These are phyloP conservation scores for Kalmusia sp. DNA, from an alignment of 2,329 filamentous ascomycete genomes.

Conservation along the genomic window DNA sequence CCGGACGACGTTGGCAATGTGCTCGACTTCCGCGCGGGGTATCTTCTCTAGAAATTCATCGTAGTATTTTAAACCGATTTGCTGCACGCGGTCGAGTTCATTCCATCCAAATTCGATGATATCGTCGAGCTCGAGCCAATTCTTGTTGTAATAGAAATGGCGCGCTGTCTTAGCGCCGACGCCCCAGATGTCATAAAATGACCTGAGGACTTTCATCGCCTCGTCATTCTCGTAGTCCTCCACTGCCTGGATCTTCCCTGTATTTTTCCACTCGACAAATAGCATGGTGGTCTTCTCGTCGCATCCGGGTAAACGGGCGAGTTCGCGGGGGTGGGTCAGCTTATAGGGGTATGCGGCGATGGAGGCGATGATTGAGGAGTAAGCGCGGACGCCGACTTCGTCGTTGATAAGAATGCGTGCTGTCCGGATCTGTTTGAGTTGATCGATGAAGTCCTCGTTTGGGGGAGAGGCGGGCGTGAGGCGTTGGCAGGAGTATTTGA, in stretches of 20 bases:
- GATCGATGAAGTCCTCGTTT: conserved; percentile 76
- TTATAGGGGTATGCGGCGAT: conserved; percentile 79
- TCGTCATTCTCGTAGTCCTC: conserved; percentile 69
- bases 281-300: conserved; percentile 79
- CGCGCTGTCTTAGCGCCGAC: conserved; percentile 82
- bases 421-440: conserved; percentile 76
- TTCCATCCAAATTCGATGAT: conserved; percentile 84
- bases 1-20: conserved; percentile 70
- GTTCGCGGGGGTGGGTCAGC: conserved; percentile 54
- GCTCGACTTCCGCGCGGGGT: conserved; percentile 74
- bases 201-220: conserved; percentile 67
- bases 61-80: conserved; percentile 94
- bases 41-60: conserved; percentile 81
- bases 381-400: conserved; percentile 81
- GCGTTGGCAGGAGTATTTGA: conserved; percentile 81
- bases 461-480: conserved; percentile 72
- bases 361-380: conserved; percentile 84
- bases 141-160: conserved; percentile 76
- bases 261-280: conserved; percentile 76
- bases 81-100: conserved; percentile 77
- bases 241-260: conserved; percentile 68
- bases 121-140: conserved; percentile 87
- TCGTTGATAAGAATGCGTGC: conserved; percentile 76
- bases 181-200: conserved; percentile 91
- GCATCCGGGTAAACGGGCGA: conserved; percentile 74